Evolutionary conservation across 495 filamentous ascomycete genomes (phyloP), one percentile per base, ranked within the genome.

Genomic region (Aeminium ludgeri): DNA sequence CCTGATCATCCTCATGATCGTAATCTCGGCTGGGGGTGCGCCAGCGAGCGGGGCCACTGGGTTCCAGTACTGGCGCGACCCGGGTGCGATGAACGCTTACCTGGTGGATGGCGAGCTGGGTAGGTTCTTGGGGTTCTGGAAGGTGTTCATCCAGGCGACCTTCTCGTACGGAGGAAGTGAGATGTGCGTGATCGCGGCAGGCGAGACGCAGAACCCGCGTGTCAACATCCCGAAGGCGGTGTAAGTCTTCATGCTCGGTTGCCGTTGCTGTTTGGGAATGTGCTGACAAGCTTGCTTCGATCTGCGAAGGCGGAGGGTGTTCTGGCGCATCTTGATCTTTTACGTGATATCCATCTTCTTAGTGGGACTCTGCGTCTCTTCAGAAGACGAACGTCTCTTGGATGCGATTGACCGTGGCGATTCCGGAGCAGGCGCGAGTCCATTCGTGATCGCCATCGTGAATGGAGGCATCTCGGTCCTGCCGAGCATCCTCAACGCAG

Each of bases 241-340:
- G 5, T 76, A n/a, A n/a, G n/a, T n/a, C n/a, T n/a, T n/a, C n/a
- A n/a, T n/a, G n/a, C n/a, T n/a, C n/a, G n/a, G n/a, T n/a, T n/a
- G n/a, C n/a, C n/a, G n/a, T n/a, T n/a, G n/a, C n/a, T n/a, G n/a
- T n/a, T n/a, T n/a, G n/a, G n/a, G n/a, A n/a, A n/a, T n/a, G n/a
- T n/a, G n/a, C n/a, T n/a, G n/a, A n/a, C n/a, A n/a, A n/a, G n/a
- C n/a, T n/a, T n/a, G n/a, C n/a, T n/a, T n/a, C n/a, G n/a, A n/a
- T n/a, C n/a, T n/a, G n/a, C n/a, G n/a, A n/a, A n/a, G n/a, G n/a
- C n/a, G 76, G 30, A 72, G 82, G 40, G 81, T 83, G 41, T 86
- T 91, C 59, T 85, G 80, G 67, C 79, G 85, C 38, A 81, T 93
- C 55, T 55, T 77, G 39, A 70, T 89, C 64, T 89, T 93, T 66